Evolutionary conservation across 129 eudicot genomes (phyloP).

Genomic region (Scalesia atractyloides): DNA sequence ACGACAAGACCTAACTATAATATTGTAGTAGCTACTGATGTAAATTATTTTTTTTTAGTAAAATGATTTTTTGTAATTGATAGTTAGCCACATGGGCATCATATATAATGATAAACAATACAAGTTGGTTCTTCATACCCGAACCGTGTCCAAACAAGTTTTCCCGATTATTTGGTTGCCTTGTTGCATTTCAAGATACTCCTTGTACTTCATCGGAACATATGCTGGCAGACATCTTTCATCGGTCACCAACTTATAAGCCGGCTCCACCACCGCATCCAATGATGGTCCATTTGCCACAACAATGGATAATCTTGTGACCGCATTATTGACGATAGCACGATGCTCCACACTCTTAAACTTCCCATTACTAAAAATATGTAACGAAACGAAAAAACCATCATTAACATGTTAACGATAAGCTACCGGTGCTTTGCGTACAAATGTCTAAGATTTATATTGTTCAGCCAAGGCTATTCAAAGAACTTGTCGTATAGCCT

Average conservation of each 20-base stretch:
- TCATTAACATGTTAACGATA: neutral
- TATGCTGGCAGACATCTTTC: conserved; percentile 33
- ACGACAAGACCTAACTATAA: too few relatives aligned
- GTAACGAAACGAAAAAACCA: neutral
- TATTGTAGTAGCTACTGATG: too few relatives aligned
- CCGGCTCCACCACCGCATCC: conserved; percentile 49
- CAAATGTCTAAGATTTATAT: neutral
- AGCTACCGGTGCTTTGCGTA: neutral
- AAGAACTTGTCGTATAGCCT: too few relatives aligned
- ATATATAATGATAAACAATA: neutral
- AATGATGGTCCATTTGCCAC: conserved; percentile 47
- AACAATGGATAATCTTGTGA: conserved; percentile 50
- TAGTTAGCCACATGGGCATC: neutral
- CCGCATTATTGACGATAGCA: conserved; percentile 47
- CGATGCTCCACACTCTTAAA: conserved; percentile 57
- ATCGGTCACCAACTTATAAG: conserved; percentile 25
- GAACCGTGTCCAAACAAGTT: conserved; percentile 43
- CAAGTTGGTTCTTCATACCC: neutral
- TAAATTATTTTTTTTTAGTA: too few relatives aligned
- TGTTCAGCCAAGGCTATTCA: neutral
- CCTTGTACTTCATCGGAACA: conserved; percentile 45
- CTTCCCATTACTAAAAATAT: conserved; percentile 64
- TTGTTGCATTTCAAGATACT: conserved; percentile 53
- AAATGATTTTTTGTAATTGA: too few relatives aligned
- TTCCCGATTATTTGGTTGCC: conserved; percentile 36